A percentile compares a stretch with the other conserved stretches of the same genome.
These are phyloP conservation scores for Penicillium angulare DNA, from an alignment of 495 filamentous ascomycete genomes.

Conservation along the genomic window DNA sequence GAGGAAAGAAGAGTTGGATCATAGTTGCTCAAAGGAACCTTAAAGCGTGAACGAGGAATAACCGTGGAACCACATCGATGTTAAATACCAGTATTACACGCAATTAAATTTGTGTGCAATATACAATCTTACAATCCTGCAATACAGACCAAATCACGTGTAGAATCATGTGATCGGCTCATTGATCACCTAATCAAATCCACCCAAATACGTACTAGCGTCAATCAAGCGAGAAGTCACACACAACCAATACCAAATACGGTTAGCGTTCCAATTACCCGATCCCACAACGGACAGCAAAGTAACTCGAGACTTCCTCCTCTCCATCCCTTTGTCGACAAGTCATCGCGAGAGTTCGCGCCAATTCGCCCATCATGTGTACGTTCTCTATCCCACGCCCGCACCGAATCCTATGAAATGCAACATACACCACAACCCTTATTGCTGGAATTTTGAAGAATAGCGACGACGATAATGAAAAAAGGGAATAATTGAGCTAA, in stretches of 20 bases:
- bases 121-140: neutral
- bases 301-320: slow-evolving; percentile 40
- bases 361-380: slow-evolving; percentile 59
- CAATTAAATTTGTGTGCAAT: neutral
- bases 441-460: slow-evolving; percentile 8
- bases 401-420: slow-evolving; percentile 1
- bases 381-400: slow-evolving; percentile 33
- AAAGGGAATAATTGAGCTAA: slow-evolving; percentile 25
- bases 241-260: slow-evolving; percentile 18
- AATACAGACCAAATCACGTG: slow-evolving; percentile 7
- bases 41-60: neutral
- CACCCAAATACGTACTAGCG: slow-evolving; percentile 20
- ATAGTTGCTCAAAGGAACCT: neutral
- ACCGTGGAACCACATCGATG: too few species aligned
- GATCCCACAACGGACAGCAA: slow-evolving; percentile 48
- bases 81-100: neutral
- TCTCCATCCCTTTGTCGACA: slow-evolving; percentile 48
- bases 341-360: slow-evolving; percentile 42
- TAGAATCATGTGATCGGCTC: slow-evolving; percentile 16
- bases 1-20: neutral
- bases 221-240: slow-evolving; percentile 37
- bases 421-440: neutral
- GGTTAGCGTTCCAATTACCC: slow-evolving; percentile 41
- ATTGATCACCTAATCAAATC: too few species aligned
- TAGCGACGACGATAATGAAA: slow-evolving; percentile 5